Conservation (phyloP, 495 filamentous ascomycete genomes). For the Penicillium bialowiezense region DNA sequence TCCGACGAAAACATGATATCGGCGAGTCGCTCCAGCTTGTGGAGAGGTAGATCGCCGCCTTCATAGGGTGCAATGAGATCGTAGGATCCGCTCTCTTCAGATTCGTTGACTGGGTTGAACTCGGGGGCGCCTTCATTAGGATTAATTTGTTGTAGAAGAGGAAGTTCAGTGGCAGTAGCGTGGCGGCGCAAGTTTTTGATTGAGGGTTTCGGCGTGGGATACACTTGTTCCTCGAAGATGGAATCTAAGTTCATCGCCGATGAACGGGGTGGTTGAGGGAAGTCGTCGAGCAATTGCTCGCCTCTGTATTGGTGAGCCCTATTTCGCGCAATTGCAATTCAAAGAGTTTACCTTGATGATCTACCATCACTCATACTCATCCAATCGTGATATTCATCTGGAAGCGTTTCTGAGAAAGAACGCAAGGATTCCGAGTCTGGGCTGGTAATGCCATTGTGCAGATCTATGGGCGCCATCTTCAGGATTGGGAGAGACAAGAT, state of each 20-base stretch:
- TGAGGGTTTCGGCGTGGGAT: constrained; percentile 18
- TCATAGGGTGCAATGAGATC: constrained; percentile 30
- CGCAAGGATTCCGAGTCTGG: constrained; percentile 22
- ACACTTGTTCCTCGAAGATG: constrained; percentile 19
- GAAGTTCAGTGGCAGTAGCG: constrained; percentile 20
- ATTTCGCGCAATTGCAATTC: neutral
- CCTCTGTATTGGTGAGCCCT: constrained; percentile 6
- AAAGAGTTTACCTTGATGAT: constrained; percentile 21
- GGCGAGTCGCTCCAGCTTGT: constrained; percentile 55
- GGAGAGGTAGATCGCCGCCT: constrained; percentile 25
- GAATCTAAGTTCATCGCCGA: constrained; percentile 13
- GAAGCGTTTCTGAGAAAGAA: constrained; percentile 19
- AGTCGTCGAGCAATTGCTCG: constrained; percentile 24
- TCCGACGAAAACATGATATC: constrained; percentile 63
- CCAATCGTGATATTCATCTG: constrained; percentile 29
- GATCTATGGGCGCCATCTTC: constrained; percentile 16
- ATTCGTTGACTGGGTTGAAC: constrained; percentile 20
- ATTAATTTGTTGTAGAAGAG: constrained; percentile 26
- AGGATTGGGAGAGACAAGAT: neutral
- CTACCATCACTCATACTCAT: constrained; percentile 17
- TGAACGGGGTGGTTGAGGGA: constrained; percentile 22
- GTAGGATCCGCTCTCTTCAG: constrained; percentile 28
- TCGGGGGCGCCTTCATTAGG: constrained; percentile 23
- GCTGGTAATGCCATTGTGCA: constrained; percentile 10
- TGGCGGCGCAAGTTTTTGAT: constrained; percentile 26